Evolutionary conservation across 345 rosid genomes (phyloP), one percentile per base, ranked within the genome.

Genomic region (Jatropha curcas): DNA sequence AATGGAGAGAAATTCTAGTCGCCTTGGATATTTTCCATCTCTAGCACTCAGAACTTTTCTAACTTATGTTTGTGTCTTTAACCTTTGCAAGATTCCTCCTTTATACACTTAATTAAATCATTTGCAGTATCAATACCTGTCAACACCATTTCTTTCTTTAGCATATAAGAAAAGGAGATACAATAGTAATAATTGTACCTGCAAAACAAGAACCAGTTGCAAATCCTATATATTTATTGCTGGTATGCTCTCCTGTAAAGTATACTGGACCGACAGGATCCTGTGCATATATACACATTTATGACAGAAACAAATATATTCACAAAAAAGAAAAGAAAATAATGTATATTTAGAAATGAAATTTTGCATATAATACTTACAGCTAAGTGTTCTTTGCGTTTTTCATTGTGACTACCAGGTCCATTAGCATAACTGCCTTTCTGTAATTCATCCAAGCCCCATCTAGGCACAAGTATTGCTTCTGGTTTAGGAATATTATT

Each of bases 181-280:
- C n/a, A n/a, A n/a, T n/a, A n/a, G n/a, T n/a, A n/a, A n/a, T n/a
- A n/a, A n/a, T n/a, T n/a, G n/a, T n/a, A n/a, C 85, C 85, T 75
- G 77, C 60, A 45, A 50, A 60, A 50, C 78, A 75, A 65, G 82
- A 82, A 27, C 80, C 82, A 19, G 71, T 58, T 4, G 76, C 71
- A 50, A 78, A 78, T 48, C 80, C 80, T 0, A 74, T 39, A 34
- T 77, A 75, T 22, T 50, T 63, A 11, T 79, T 53, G 66, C 27
- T 56, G n/a, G 61, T 71, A 9, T 82, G 84, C 74, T 81, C 82
- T 16, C 84, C 84, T 0, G 84, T 72, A 35, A 81, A 81, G 72
- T 77, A 81, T 33, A 81, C 67, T 31, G 77, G 77, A 31, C 80
- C 79, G 22, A 77, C 61, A 0, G 82, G 75, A 50, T 67, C 73